A percentile compares a stretch with the other conserved stretches of the same genome.
phyloP scores from a whole-genome alignment of 2,329 filamentous ascomycete genomes.

The Fusarium devonianum region DNA sequence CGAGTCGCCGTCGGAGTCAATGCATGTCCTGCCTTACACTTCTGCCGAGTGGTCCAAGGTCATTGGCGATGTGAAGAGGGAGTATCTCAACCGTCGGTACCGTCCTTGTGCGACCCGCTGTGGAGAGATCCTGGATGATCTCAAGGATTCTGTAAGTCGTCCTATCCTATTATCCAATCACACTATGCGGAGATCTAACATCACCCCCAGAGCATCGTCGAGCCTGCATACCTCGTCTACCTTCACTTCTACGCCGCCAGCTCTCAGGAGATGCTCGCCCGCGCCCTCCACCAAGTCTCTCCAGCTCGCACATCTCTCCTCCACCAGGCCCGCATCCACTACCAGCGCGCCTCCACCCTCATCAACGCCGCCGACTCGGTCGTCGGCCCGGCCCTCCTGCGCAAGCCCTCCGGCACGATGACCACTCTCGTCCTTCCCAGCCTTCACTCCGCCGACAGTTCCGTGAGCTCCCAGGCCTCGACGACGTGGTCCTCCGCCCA shows the following conservation, averaged over 20 bases:
- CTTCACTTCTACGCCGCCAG: conserved; percentile 68
- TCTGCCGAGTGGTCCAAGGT: conserved; percentile 59
- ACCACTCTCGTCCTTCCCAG: conserved; percentile 22
- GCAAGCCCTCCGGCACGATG: conserved; percentile 50
- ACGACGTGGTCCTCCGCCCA: conserved; percentile 34
- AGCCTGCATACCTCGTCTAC: conserved; percentile 64
- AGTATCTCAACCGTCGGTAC: conserved; percentile 59
- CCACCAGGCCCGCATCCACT: conserved; percentile 60
- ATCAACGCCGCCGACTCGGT: conserved; percentile 57
- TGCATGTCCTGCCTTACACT: conserved; percentile 52
- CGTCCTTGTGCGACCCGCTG: conserved; percentile 62
- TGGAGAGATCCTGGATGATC: conserved; percentile 59
- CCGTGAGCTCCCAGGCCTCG: conserved; percentile 51
- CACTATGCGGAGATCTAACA: no score
- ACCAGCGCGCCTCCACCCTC: conserved; percentile 56
- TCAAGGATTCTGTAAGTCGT: conserved; percentile 53
- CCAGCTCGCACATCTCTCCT: conserved; percentile 57
- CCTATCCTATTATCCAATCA: neutral
- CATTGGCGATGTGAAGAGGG: conserved; percentile 61
- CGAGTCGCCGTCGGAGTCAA: conserved; percentile 25
- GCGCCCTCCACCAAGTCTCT: conserved; percentile 55
- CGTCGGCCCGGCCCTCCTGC: conserved; percentile 50
- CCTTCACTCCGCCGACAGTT: conserved; percentile 54
- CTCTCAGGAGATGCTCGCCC: conserved; percentile 65
- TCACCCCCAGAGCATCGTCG: conserved; percentile 48